phyloP scores from a whole-genome alignment of 805 yeast species.

The Cephaloascus fragrans region DNA sequence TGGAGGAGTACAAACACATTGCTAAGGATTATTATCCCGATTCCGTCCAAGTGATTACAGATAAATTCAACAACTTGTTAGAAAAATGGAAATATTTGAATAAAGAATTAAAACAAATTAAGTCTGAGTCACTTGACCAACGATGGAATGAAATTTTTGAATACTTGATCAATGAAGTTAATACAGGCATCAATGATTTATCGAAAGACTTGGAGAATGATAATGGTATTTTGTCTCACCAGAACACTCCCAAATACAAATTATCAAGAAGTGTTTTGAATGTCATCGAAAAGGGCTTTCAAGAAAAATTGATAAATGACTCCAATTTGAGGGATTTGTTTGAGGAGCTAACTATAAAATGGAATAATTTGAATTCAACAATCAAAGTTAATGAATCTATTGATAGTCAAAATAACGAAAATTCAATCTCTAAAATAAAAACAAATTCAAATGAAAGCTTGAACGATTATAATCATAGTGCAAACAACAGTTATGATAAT shows the following conservation, averaged over 20 bases:
- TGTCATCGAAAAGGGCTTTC: not conserved
- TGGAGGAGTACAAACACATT: conserved; percentile 27
- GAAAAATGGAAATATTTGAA: conserved; percentile 31
- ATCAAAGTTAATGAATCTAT: not conserved
- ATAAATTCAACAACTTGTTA: conserved; percentile 27
- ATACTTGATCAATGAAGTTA: conserved; percentile 33
- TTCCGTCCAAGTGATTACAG: conserved; percentile 18
- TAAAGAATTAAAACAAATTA: conserved; percentile 28
- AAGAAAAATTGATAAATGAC: not conserved
- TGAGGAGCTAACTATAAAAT: not conserved
- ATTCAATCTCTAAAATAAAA: not conserved
- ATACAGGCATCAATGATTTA: conserved; percentile 11
- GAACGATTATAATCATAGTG: not conserved
- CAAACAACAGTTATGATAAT: not conserved
- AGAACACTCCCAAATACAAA: not conserved
- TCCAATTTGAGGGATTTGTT: not conserved
- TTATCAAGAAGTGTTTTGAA: not conserved
- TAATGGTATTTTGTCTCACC: not conserved
- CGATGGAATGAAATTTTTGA: conserved; percentile 49
- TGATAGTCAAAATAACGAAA: not conserved
- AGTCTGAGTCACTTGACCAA: conserved; percentile 35
- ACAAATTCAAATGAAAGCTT: not conserved
- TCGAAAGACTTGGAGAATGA: not conserved
- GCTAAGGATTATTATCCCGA: conserved; percentile 18
- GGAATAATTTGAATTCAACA: not conserved